A percentile compares a stretch with the other conserved stretches of the same genome.
Conservation (phyloP, 148 eudicot genomes). For the Chenopodium berlandieri region DNA sequence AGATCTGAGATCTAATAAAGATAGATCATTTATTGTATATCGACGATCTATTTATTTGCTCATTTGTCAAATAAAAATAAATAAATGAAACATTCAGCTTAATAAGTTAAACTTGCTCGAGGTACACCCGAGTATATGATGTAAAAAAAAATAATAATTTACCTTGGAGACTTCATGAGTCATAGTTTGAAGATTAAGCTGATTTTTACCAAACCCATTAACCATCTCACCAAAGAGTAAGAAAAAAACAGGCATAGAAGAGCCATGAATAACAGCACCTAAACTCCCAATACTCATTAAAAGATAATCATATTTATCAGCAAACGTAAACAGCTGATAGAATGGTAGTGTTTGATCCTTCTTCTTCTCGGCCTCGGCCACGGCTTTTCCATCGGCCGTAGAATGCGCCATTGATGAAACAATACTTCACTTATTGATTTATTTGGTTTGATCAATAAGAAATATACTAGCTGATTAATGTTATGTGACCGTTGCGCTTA, state of each 20-base stretch:
- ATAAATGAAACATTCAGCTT: too few species aligned
- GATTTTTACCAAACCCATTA: constrained; percentile 93
- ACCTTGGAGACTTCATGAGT: constrained; percentile 97
- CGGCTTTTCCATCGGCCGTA: constrained; percentile 45
- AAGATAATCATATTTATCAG: constrained; percentile 67
- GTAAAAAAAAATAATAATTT: background rate
- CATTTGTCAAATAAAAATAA: too few species aligned
- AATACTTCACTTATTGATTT: too few species aligned
- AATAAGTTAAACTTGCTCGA: background rate
- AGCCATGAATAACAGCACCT: constrained; percentile 89
- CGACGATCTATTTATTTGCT: too few species aligned
- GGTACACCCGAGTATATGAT: background rate
- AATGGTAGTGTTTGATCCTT: constrained; percentile 86
- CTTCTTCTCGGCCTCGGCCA: constrained; percentile 79
- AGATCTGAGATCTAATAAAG: constrained; percentile 28
- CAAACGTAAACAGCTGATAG: constrained; percentile 74
- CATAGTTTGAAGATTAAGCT: constrained; percentile 71
- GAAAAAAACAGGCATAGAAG: constrained; percentile 97
- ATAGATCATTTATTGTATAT: too few species aligned
- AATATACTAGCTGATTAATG: too few species aligned
- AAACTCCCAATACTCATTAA: constrained; percentile 66
- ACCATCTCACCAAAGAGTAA: constrained; percentile 92
- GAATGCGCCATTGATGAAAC: constrained; percentile 35
- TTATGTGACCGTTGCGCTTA: constrained; percentile 14
- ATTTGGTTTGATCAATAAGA: too few species aligned